Percentiles rank a stretch among this genome's conserved stretches.
Evolutionary conservation across 2,329 filamentous ascomycete genomes (phyloP).

Genomic region (Neophaeococcomyces aloes): DNA sequence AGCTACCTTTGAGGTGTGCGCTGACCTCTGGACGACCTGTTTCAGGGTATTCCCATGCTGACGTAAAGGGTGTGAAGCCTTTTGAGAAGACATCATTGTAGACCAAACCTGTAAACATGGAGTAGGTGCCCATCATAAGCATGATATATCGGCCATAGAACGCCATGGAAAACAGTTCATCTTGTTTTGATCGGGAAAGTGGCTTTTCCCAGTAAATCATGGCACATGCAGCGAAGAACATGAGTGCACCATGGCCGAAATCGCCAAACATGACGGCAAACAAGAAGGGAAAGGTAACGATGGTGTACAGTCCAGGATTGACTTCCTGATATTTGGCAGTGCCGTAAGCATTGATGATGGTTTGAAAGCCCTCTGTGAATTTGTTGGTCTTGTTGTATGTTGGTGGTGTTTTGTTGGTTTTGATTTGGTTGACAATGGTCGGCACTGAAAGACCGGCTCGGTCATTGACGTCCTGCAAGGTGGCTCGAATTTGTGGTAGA

Average conservation of each 20-base stretch:
- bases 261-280: conserved; percentile 99
- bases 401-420: conserved; percentile 91
- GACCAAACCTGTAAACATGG: conserved; percentile 90
- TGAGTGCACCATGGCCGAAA: conserved; percentile 83
- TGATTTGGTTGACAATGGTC: conserved; percentile 96
- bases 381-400: conserved; percentile 98
- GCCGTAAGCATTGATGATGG: conserved; percentile 96
- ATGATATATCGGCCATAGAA: conserved; percentile 99
- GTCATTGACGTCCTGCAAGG: conserved; percentile 92
- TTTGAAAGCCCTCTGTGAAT: conserved; percentile 96
- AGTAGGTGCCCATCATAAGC: conserved; percentile 94
- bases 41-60: conserved; percentile 84
- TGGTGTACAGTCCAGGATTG: conserved; percentile 88
- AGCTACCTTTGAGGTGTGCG: conserved; percentile 58
- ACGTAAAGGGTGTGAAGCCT: conserved; percentile 76
- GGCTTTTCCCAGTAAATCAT: conserved; percentile 98
- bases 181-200: conserved; percentile 72
- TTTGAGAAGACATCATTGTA: conserved; percentile 98
- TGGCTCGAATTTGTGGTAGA: conserved; percentile 77
- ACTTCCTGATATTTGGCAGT: conserved; percentile 96
- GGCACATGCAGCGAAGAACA: conserved; percentile 68
- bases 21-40: conserved; percentile 53
- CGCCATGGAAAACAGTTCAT: conserved; percentile 95
- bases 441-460: conserved; percentile 91
- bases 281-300: conserved; percentile 97